Evolutionary conservation across 176 grass and related monocot genomes (phyloP), one percentile per base, ranked within the genome.

Genomic region (Stipa capillata): DNA sequence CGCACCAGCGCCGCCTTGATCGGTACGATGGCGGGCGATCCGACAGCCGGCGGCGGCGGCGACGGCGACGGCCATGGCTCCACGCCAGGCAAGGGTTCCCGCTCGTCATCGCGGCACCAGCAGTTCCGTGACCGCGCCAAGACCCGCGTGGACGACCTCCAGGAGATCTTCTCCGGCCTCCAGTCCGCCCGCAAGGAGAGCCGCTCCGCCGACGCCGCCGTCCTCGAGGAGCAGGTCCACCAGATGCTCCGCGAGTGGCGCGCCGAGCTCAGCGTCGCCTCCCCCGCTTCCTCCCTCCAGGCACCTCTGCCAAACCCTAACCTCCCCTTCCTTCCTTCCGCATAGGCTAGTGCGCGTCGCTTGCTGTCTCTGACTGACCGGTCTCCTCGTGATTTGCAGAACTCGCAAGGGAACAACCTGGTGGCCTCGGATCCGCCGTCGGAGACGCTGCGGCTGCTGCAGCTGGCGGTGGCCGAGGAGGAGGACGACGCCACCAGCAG

Each of bases 191-290:
- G 91, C 76, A 89, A 82, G 75, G 94, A 97, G 79, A 94, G 91
- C 82, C 91, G 94, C 70, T 64, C 87, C 28, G 94, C 89, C 73
- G 94, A 97, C 70, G 87, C 83, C 24, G 82, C 91, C 32, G 69
- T 97, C 66, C 87, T 97, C 71, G 94, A 97, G 57, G 91, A 89
- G 81, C 94, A 97, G 79, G 84, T 94, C 27, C 89, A 97, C 59
- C 94, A 88, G 71, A 97, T 97, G 94, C 94, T 97, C 52, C 91
- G 94, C 9, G 94, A 97, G 82, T 97, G 89, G 86, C 92, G 82
- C 24, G 70, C 86, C 52, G 94, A 97, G 89, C 94, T 97, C 82
- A 92, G 82, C 72, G 84, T 84, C 82, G 65, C 84, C 36, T 97
- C 94, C 45, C 94, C 94, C 3, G 91, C 94, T 21, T 87, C 86